Conservation (phyloP, 208 protist species). For the Acanthamoeba sp. region DNA sequence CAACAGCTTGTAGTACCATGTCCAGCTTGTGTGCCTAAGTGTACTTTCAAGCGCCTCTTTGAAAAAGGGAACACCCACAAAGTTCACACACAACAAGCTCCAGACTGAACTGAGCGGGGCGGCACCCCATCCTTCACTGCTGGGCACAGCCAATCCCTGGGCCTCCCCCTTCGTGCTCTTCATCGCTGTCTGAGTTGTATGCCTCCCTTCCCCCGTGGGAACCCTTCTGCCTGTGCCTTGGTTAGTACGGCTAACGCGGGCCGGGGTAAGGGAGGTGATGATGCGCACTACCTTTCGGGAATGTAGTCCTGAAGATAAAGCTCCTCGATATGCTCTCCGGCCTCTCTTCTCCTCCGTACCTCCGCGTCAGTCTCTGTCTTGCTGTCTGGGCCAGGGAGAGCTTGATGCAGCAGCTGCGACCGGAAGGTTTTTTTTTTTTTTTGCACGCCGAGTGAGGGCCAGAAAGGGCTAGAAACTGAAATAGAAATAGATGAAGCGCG, state of each 20-base stretch:
- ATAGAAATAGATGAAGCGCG: too few relatives aligned
- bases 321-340: constrained; percentile 4
- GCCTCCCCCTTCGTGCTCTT: neutral
- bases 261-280: too few relatives aligned
- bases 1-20: too few relatives aligned
- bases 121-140: constrained; percentile 6
- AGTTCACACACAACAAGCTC: too few relatives aligned
- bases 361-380: neutral
- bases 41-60: too few relatives aligned
- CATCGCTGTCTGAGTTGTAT: constrained; percentile 35
- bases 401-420: neutral
- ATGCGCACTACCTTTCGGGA: neutral
- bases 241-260: too few relatives aligned
- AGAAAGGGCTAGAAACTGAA: neutral
- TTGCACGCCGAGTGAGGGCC: too few relatives aligned
- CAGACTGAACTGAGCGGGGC: too few relatives aligned
- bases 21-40: too few relatives aligned
- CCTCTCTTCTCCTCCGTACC: neutral
- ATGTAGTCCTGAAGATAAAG: constrained; percentile 12
- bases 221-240: neutral
- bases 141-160: constrained; percentile 32
- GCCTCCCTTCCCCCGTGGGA: neutral
- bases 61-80: too few relatives aligned
- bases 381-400: neutral
- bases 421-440: too few relatives aligned